Evolutionary conservation across 768 basidiomycete species (phyloP), one percentile per base, ranked within the genome.

Genomic region (Punctularia strigosozonata): DNA sequence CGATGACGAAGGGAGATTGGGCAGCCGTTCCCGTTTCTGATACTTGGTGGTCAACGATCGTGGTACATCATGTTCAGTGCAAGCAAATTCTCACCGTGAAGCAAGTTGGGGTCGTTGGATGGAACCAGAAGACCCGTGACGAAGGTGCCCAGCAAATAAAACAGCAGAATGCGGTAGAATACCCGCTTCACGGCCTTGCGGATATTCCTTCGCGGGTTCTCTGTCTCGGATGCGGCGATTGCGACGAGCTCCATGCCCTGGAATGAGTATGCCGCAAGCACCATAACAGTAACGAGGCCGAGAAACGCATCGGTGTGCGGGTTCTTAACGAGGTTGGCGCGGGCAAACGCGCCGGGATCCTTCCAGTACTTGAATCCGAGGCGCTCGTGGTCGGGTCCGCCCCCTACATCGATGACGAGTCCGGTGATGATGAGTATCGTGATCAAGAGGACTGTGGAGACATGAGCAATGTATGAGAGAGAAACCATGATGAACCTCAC

Each of bases 1-100:
- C 87, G 45, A 90, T 80, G 39, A 90, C 87, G 58, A 85, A 92
- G 3, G 88, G 88, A 3, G 84, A 87, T 38, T 77, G 55, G 1
- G 79, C 74, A n/a, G 85, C 86, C 32, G 71, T 83, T 36, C 75
- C 73, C n/a, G n/a, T n/a, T n/a, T n/a, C n/a, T n/a, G n/a, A n/a
- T n/a, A n/a, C n/a, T n/a, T n/a, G 20, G 64, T 52, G 2, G 42
- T 69, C 58, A 46, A 25, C 35, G 24, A 23, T 39, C 36, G 33
- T 31, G 20, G 15, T 13, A 24, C 20, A 30, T 32, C 1, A 6
- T 17, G 3, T 17, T 14, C 25, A 39, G 13, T 26, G 24, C 42
- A 38, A 49, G 17, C 28, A 7, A 38, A 30, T 15, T 30, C 49
- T 31, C 43, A 58, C 62, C 43, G 40, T 59, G 52, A 30, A 80